phyloP scores from a whole-genome alignment of 2,329 filamentous ascomycete genomes.

The Colletotrichum incanum region DNA sequence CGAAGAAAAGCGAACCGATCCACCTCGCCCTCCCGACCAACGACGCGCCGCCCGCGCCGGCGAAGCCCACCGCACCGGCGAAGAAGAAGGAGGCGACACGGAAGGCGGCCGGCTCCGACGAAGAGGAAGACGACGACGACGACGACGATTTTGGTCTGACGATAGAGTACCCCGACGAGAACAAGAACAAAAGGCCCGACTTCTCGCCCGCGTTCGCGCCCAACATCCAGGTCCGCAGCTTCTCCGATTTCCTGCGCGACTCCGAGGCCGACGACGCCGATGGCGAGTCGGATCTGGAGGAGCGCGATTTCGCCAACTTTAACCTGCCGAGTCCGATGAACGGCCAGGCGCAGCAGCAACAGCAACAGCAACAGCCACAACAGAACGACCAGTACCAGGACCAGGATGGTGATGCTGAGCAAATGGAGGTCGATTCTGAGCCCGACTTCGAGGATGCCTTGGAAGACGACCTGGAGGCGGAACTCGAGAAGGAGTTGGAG shows the following conservation, averaged over 20 bases:
- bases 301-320: conserved; percentile 58
- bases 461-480: conserved; percentile 70
- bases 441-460: conserved; percentile 57
- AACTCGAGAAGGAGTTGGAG: conserved; percentile 70
- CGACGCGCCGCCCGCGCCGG: conserved; percentile 43
- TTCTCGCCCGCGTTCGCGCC: conserved; percentile 65
- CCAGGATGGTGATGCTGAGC: conserved; percentile 42
- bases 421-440: conserved; percentile 48
- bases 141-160: conserved; percentile 72
- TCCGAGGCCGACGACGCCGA: conserved; percentile 64
- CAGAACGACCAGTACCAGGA: conserved; percentile 47
- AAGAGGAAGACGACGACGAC: conserved; percentile 68
- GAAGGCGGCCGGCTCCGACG: conserved; percentile 60
- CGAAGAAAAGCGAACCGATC: conserved; percentile 58
- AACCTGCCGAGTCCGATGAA: conserved; percentile 70
- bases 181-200: conserved; percentile 53
- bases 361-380: conserved; percentile 47
- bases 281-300: conserved; percentile 64
- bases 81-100: conserved; percentile 51
- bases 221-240: conserved; percentile 58
- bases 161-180: conserved; percentile 72
- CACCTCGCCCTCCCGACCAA: conserved; percentile 55
- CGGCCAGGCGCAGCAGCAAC: conserved; percentile 50
- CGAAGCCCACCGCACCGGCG: conserved; percentile 30
- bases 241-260: conserved; percentile 68